Evolutionary conservation across 768 basidiomycete species (phyloP).

Genomic region (Sarcodon sp.): DNA sequence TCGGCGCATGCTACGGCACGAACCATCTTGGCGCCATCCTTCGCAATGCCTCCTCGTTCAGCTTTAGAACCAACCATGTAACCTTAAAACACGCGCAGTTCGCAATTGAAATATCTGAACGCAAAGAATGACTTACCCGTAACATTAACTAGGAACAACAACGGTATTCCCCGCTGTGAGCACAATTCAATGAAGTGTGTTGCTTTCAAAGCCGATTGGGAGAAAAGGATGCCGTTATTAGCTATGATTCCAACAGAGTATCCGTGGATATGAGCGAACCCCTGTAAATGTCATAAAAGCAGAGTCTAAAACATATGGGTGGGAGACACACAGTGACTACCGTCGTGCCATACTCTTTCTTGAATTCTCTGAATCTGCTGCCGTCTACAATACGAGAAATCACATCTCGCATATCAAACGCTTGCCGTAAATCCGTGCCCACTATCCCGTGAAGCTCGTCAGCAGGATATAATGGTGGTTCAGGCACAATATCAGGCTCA

Average conservation of each 20-base stretch:
- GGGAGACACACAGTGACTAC: conserved; percentile 63
- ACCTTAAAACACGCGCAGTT: background rate
- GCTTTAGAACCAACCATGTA: conserved; percentile 98
- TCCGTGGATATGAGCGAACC: conserved; percentile 83
- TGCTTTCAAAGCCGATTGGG: conserved; percentile 86
- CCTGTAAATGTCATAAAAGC: conserved; percentile 25
- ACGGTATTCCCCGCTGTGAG: conserved; percentile 78
- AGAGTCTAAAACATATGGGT: background rate
- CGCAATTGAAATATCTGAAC: background rate
- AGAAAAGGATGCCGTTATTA: conserved; percentile 93
- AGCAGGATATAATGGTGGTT: conserved; percentile 68
- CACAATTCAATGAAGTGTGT: conserved; percentile 94
- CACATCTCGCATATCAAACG: conserved; percentile 91
- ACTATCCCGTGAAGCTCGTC: conserved; percentile 86
- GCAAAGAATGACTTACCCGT: conserved; percentile 35
- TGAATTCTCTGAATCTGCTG: conserved; percentile 88
- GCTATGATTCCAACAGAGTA: conserved; percentile 86
- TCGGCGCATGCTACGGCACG: conserved; percentile 89
- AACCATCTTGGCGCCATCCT: conserved; percentile 96
- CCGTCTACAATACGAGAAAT: conserved; percentile 89
- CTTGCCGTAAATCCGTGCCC: conserved; percentile 76
- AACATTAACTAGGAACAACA: conserved; percentile 94
- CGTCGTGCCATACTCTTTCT: conserved; percentile 88
- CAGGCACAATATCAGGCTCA: conserved; percentile 43
- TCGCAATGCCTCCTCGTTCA: conserved; percentile 88